A percentile compares a stretch with the other conserved stretches of the same genome.
Evolutionary conservation across 768 basidiomycete genomes (phyloP).

Genomic region (Suillus sp.): DNA sequence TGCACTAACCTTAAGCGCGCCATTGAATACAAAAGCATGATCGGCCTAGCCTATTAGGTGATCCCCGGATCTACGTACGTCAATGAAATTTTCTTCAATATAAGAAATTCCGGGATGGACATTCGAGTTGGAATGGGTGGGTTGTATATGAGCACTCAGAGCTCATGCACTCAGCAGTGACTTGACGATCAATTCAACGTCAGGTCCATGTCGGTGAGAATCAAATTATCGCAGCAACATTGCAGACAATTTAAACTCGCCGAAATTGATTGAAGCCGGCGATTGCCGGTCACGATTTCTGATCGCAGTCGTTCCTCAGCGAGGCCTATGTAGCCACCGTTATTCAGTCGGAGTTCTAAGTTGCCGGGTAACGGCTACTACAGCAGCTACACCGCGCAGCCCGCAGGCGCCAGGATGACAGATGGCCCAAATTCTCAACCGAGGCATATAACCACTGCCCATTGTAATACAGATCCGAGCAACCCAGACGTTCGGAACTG

Average conservation of each 20-base stretch:
- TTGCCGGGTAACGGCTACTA: neutral
- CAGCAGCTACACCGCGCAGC: no score
- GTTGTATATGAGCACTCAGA: neutral
- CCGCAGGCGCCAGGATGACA: neutral
- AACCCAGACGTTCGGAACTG: neutral
- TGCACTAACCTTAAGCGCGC: slow-evolving; percentile 3
- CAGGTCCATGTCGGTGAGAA: no score
- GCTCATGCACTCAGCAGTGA: neutral
- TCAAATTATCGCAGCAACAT: no score
- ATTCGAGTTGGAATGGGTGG: neutral
- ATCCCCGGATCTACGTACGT: slow-evolving; percentile 1
- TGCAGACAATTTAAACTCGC: no score
- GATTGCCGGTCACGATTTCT: no score
- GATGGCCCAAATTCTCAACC: neutral
- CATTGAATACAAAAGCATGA: neutral
- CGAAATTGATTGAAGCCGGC: no score
- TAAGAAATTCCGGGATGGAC: neutral
- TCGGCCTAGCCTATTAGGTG: neutral
- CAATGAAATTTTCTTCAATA: neutral
- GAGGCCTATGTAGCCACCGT: no score
- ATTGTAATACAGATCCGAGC: neutral
- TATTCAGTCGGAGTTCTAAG: neutral
- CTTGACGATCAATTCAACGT: neutral
- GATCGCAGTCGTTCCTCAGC: no score
- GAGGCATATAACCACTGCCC: neutral